Evolutionary conservation across 2,329 filamentous ascomycete genomes (phyloP).

Genomic region (Aspergillus hiratsukae): DNA sequence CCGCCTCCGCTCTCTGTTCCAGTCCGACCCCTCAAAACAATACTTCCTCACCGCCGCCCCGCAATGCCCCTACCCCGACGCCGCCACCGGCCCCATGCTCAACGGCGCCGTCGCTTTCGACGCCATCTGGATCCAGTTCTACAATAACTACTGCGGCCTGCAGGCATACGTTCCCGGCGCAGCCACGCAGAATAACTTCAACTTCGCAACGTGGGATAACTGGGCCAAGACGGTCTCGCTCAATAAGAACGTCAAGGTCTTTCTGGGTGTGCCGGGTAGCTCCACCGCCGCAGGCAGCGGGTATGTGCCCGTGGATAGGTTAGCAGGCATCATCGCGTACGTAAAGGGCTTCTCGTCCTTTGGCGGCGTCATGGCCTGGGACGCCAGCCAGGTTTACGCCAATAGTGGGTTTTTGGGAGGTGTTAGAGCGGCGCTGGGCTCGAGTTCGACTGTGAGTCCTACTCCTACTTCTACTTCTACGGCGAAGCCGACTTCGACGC

Average conservation of each 20-base stretch:
- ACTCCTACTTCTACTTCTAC: not conserved
- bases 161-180: conserved; percentile 47
- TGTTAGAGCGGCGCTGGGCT: conserved; percentile 36
- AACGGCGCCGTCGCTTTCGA: conserved; percentile 53
- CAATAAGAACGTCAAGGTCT: conserved; percentile 58
- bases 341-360: conserved; percentile 55
- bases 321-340: conserved; percentile 52
- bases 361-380: conserved; percentile 67
- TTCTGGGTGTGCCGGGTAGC: conserved; percentile 58
- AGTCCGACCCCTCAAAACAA: conserved; percentile 47
- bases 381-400: conserved; percentile 56
- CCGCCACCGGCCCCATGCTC: conserved; percentile 55
- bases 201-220: conserved; percentile 60
- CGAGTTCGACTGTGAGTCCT: not conserved
- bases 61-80: conserved; percentile 64
- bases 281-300: conserved; percentile 51
- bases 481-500: not conserved
- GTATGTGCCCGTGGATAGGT: conserved; percentile 47
- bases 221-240: conserved; percentile 58
- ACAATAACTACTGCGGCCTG: conserved; percentile 66
- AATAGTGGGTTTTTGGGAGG: conserved; percentile 54
- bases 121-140: conserved; percentile 62
- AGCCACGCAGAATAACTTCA: conserved; percentile 51
- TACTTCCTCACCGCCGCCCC: conserved; percentile 63
- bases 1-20: conserved; percentile 53